phyloP scores from a whole-genome alignment of 345 rosid species.

The Stellera chamaejasme region DNA sequence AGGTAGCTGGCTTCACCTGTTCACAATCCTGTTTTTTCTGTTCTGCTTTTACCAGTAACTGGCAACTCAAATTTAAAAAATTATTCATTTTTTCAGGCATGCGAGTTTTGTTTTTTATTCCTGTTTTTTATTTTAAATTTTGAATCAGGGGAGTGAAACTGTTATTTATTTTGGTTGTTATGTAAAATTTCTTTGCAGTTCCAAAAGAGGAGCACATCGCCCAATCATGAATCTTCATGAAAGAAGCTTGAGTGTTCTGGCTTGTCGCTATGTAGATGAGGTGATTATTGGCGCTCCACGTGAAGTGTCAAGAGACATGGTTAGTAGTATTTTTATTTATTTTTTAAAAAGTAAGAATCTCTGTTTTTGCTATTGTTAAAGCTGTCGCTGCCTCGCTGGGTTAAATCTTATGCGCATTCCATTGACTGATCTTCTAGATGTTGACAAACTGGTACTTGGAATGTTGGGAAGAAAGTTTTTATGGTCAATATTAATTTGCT shows the following conservation, averaged over 20 bases:
- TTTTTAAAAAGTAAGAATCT: background rate
- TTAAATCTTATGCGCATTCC: too few relatives aligned
- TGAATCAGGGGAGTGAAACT: too few relatives aligned
- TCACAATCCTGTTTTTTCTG: background rate
- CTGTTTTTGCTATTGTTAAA: background rate
- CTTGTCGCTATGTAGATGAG: slow-evolving; percentile 74
- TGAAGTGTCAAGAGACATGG: slow-evolving; percentile 68
- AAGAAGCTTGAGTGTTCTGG: slow-evolving; percentile 70
- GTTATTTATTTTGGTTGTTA: background rate
- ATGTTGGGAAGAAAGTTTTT: too few relatives aligned
- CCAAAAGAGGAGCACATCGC: slow-evolving; percentile 56
- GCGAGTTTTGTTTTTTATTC: background rate
- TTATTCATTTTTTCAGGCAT: too few relatives aligned
- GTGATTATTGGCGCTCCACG: slow-evolving; percentile 76
- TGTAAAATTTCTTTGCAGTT: slow-evolving; percentile 33
- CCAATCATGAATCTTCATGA: slow-evolving; percentile 86
- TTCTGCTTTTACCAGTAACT: background rate
- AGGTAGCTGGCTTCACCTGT: slow-evolving; percentile 27
- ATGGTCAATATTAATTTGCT: too few relatives aligned
- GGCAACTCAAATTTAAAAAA: background rate
- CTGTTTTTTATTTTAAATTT: background rate
- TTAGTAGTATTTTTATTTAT: slow-evolving; percentile 20
- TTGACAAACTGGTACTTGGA: too few relatives aligned
- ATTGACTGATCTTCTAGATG: too few relatives aligned
- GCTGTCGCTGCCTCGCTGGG: too few relatives aligned